Percentiles rank a stretch among this genome's conserved stretches.
phyloP scores from a whole-genome alignment of 208 protist species.

The Tritrichomonas musculus region DNA sequence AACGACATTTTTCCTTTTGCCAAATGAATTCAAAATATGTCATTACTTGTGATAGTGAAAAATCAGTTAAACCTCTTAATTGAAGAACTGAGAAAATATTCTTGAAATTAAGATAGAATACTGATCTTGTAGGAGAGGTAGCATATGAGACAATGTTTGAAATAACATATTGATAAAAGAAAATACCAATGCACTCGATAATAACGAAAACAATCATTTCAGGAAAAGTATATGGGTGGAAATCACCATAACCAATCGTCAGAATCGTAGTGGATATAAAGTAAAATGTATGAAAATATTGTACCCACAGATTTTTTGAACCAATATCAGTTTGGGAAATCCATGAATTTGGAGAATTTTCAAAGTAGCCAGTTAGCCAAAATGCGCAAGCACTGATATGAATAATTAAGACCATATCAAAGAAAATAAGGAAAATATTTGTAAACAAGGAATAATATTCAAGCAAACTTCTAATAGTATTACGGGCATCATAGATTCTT shows the following conservation, averaged over 20 bases:
- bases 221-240: conserved; percentile 11
- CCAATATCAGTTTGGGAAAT: background rate
- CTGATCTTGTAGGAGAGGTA: background rate
- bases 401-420: background rate
- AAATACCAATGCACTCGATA: background rate
- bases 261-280: background rate
- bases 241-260: background rate
- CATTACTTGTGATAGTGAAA: background rate
- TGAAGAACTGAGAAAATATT: background rate
- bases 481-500: background rate
- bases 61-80: background rate
- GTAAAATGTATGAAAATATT: conserved; percentile 29
- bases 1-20: background rate
- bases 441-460: background rate
- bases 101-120: background rate
- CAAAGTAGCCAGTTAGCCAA: background rate
- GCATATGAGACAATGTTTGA: background rate
- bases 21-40: conserved; percentile 15
- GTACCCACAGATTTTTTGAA: background rate
- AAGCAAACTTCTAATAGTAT: background rate
- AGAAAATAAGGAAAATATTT: background rate
- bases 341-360: background rate
- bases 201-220: background rate
- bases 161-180: conserved; percentile 1
- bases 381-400: background rate